phyloP scores from a whole-genome alignment of 1,284 basidiomycete genomes.

The Microbotryum violaceum region DNA sequence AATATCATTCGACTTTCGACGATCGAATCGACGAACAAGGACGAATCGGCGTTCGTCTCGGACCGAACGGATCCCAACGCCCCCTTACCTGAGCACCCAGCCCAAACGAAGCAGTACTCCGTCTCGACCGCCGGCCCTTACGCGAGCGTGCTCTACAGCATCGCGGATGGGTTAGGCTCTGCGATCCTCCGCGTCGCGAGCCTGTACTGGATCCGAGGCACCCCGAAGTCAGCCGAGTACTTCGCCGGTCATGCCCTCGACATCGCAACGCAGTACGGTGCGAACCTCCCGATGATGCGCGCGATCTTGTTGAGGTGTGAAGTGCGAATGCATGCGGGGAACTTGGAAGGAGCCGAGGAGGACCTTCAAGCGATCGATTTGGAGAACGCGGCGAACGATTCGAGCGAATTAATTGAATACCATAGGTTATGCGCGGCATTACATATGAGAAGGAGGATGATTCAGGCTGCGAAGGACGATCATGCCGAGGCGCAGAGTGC shows the following conservation, averaged over 20 bases:
- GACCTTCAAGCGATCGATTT: conserved; percentile 51
- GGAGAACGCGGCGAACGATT: conserved; percentile 28
- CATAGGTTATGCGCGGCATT: conserved; percentile 53
- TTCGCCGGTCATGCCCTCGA: conserved; percentile 65
- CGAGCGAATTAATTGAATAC: conserved; percentile 56
- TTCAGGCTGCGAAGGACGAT: conserved; percentile 47
- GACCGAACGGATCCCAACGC: conserved; percentile 7
- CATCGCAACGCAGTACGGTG: conserved; percentile 58
- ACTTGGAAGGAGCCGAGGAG: conserved; percentile 51
- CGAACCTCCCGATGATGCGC: conserved; percentile 56
- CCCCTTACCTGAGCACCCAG: conserved; percentile 33
- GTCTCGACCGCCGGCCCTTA: not conserved
- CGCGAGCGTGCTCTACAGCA: not conserved
- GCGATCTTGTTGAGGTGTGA: conserved; percentile 60
- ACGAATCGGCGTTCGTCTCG: not conserved
- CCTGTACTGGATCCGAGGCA: conserved; percentile 62
- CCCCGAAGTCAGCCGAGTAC: conserved; percentile 70
- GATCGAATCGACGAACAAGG: not conserved
- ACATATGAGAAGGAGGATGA: conserved; percentile 46
- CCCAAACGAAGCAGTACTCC: conserved; percentile 34
- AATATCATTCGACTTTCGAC: conserved; percentile 55
- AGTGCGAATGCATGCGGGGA: conserved; percentile 56
- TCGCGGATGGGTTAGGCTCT: conserved; percentile 49
- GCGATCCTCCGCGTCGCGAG: conserved; percentile 58
- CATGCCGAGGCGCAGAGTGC: conserved; percentile 38